Evolutionary conservation across 2,329 filamentous ascomycete genomes (phyloP).

Genomic region (Exophiala dermatitidis): DNA sequence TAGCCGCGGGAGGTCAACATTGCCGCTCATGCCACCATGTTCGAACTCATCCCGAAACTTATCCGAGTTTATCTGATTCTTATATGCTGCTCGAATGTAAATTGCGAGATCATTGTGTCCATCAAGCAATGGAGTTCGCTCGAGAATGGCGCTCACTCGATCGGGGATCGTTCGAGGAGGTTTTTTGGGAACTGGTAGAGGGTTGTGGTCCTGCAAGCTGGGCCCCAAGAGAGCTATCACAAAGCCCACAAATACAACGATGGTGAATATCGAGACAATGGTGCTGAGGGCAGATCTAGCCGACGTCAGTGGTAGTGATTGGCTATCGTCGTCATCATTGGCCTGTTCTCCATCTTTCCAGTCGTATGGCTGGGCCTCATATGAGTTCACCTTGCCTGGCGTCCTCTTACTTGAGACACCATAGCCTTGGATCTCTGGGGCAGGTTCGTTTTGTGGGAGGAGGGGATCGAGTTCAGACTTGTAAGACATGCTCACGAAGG

Average conservation of each 20-base stretch:
- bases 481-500: conserved; percentile 5
- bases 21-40: conserved; percentile 57
- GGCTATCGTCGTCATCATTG: conserved; percentile 16
- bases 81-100: conserved; percentile 56
- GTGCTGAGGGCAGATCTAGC: conserved; percentile 15
- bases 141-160: conserved; percentile 40
- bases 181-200: conserved; percentile 3
- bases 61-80: conserved; percentile 69
- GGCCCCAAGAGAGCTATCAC: conserved; percentile 20
- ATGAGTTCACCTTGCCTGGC: conserved; percentile 3
- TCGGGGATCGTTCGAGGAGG: conserved; percentile 30
- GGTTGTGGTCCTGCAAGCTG: not conserved
- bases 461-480: conserved; percentile 26
- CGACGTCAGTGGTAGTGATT: conserved; percentile 5
- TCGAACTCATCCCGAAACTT: conserved; percentile 71
- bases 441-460: conserved; percentile 24
- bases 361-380: conserved; percentile 1
- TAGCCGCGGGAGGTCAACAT: conserved; percentile 75
- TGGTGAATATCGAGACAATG: conserved; percentile 19
- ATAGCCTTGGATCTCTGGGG: conserved; percentile 27
- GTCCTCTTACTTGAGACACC: conserved; percentile 14
- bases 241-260: conserved; percentile 23
- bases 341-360: conserved; percentile 4
- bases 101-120: conserved; percentile 86
- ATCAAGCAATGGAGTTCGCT: conserved; percentile 52